A percentile compares a stretch with the other conserved stretches of the same genome.
Evolutionary conservation across 768 basidiomycete genomes (phyloP).

Genomic region (Suillus subluteus): DNA sequence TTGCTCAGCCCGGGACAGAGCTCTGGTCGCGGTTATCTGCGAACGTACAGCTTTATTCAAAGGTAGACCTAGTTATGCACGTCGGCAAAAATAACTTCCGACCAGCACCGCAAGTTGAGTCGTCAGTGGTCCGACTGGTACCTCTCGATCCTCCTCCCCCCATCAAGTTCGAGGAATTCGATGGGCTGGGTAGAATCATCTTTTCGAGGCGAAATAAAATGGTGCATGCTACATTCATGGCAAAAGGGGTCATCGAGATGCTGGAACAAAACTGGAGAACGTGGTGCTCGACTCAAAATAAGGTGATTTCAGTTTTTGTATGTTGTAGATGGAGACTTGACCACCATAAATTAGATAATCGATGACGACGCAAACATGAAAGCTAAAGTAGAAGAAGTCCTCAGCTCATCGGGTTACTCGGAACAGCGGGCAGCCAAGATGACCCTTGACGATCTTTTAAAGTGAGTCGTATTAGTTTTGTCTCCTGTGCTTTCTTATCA

Average conservation of each 20-base stretch:
- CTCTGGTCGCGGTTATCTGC: constrained; percentile 95
- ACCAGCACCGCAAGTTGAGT: constrained; percentile 94
- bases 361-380: constrained; percentile 74
- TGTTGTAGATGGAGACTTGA: background rate
- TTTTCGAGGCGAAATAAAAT: constrained; percentile 92
- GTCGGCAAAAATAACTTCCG: constrained; percentile 97
- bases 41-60: constrained; percentile 96
- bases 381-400: constrained; percentile 69
- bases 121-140: constrained; percentile 86
- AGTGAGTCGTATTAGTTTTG: constrained; percentile 49
- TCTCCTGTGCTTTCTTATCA: constrained; percentile 42
- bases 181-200: constrained; percentile 89
- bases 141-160: constrained; percentile 96
- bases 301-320: constrained; percentile 39
- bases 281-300: constrained; percentile 82
- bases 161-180: constrained; percentile 95
- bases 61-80: constrained; percentile 95
- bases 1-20: constrained; percentile 79
- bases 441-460: constrained; percentile 89
- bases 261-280: constrained; percentile 92
- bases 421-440: constrained; percentile 90
- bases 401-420: constrained; percentile 69
- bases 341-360: constrained; percentile 51
- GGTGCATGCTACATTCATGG: constrained; percentile 86
- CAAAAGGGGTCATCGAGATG: constrained; percentile 94